Percentiles rank a stretch among this genome's conserved stretches.
Conservation (phyloP, 1,284 basidiomycete species). For the Stygiomarasmius scandens region DNA sequence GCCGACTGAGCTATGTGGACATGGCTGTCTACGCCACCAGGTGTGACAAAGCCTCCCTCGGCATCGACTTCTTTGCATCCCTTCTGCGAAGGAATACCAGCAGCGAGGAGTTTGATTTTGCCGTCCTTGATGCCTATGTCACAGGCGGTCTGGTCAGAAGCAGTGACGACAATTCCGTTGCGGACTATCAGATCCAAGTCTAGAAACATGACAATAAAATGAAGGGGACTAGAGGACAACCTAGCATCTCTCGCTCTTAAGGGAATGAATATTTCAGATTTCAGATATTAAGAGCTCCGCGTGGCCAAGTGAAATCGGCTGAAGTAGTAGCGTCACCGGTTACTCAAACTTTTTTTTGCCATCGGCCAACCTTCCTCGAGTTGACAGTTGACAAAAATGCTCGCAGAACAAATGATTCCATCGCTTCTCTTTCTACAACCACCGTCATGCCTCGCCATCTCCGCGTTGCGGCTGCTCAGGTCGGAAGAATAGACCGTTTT, state of each 20-base stretch:
- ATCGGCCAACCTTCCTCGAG: not conserved
- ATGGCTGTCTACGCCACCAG: slow-evolving; percentile 23
- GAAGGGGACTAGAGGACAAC: not conserved
- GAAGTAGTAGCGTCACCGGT: not conserved
- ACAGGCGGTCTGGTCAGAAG: slow-evolving; percentile 20
- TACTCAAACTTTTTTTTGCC: not conserved
- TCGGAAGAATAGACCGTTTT: slow-evolving; percentile 16
- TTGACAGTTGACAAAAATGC: not conserved
- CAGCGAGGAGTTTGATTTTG: slow-evolving; percentile 18
- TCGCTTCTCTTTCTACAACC: not conserved
- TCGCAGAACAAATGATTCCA: not conserved
- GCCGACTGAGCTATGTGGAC: slow-evolving; percentile 18
- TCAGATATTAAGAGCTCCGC: no score
- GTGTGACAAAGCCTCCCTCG: slow-evolving; percentile 23
- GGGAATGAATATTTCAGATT: no score
- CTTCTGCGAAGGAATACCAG: slow-evolving; percentile 14
- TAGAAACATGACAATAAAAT: not conserved
- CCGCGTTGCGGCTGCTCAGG: slow-evolving; percentile 13
- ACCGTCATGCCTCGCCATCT: slow-evolving; percentile 7
- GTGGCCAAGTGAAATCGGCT: not conserved
- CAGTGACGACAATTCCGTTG: slow-evolving; percentile 21
- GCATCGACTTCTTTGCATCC: slow-evolving; percentile 20
- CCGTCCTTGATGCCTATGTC: slow-evolving; percentile 25
- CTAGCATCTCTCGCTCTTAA: not conserved
- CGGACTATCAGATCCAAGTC: slow-evolving; percentile 13